Base-by-base conservation (phyloP, 1,284 basidiomycete species). In the Grifola frondosa region DNA sequence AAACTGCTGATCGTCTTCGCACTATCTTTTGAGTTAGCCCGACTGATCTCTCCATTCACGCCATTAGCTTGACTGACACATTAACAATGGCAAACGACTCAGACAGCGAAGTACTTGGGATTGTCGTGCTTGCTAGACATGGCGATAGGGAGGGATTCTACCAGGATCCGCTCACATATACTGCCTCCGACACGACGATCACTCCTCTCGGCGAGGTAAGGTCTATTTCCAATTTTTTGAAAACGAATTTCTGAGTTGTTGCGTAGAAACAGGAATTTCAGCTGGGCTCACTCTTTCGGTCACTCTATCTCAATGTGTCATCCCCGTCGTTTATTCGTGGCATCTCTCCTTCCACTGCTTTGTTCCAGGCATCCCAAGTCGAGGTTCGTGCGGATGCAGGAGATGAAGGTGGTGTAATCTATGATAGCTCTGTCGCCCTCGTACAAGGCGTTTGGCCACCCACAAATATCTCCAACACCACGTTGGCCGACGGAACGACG, bases 391-490 rank as follows among this genome's bases (percentile, higher is more conserved):
- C 74, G 0, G 75, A 78, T 46, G 69, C 68, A 2, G 74, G 73
- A 6, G 75, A 66, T 21, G 75, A 78, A 53, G 75, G 76, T 3
- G 65, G 67, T 13, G 75, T 78, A 21, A 78, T 77, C 46, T 67
- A 70, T 44, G 73, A 77, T 50, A 72, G 69, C 24, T 66, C 73
- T 10, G 58, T 70, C 19, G 72, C 75, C 4, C 56, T 77, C 30
- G 65, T 69, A 17, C 77, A 78, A 52, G 75, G 74, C 30, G 48
- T 75, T 29, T 78, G 67, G 59, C 74, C 74, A 1, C 61, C 68
- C 0, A 70, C 68, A 3, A 44, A 54, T 11, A 34, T 50, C 4
- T 59, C 59, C 22, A 67, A 54, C 21, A 67, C 60, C 23, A 65
- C 59, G 3, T 65, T 80, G 11, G 78, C 75, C 1, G 71, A 79